phyloP scores from a whole-genome alignment of 345 rosid species.

The Gossypium sturtianum region DNA sequence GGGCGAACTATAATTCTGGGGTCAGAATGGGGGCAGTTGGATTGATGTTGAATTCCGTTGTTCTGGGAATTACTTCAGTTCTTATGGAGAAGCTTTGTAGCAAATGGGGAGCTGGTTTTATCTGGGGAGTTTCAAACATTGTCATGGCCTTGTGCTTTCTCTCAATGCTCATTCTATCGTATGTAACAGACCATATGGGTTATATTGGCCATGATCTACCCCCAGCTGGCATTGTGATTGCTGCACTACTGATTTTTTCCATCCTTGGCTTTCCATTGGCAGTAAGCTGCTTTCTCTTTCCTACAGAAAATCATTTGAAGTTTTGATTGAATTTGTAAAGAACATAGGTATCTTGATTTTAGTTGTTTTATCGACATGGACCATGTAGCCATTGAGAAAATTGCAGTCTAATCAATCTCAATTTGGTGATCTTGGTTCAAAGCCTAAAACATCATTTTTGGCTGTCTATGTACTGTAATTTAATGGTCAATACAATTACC shows the following conservation, averaged over 20 bases:
- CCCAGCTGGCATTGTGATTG: constrained; percentile 60
- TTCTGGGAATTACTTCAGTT: constrained; percentile 87
- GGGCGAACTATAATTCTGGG: constrained; percentile 55
- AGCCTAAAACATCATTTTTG: neutral
- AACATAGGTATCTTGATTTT: neutral
- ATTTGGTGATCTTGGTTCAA: constrained; percentile 1
- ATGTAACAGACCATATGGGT: constrained; percentile 48
- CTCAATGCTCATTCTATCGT: constrained; percentile 59
- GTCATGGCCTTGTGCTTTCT: constrained; percentile 87
- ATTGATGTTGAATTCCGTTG: constrained; percentile 83
- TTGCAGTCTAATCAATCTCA: constrained; percentile 5
- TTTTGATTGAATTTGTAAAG: constrained; percentile 6
- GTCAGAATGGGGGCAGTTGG: constrained; percentile 90
- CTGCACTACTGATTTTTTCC: constrained; percentile 61
- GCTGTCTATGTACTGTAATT: neutral
- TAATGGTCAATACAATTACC: neutral
- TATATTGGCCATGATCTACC: constrained; percentile 58
- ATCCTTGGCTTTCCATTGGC: constrained; percentile 88
- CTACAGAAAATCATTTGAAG: neutral
- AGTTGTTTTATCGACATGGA: neutral
- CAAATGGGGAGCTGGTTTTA: constrained; percentile 93
- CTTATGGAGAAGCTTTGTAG: constrained; percentile 91
- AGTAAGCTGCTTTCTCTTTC: constrained; percentile 47
- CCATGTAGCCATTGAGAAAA: neutral
- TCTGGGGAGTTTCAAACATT: constrained; percentile 84